Evolutionary conservation across 225 moss, liverwort and hornwort genomes (phyloP).

Genomic region (Pseudisothecium myosuroides): DNA sequence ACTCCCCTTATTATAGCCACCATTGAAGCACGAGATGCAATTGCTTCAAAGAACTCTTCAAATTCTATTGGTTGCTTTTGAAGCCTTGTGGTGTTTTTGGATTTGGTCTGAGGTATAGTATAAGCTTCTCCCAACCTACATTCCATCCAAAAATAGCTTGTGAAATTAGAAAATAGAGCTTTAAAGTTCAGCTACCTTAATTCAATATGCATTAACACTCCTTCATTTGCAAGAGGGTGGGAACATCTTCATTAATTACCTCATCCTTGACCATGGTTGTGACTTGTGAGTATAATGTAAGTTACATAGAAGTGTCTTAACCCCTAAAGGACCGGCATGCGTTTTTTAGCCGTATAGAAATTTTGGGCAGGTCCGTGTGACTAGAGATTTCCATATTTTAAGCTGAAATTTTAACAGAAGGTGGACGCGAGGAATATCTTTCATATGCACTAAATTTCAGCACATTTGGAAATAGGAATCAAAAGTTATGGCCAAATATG

Average conservation of each 20-base stretch:
- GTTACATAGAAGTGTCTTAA: rapidly evolving
- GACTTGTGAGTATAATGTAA: no score
- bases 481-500: no score
- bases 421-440: no score
- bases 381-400: no score
- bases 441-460: no score
- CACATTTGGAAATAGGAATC: no score
- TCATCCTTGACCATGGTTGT: rapidly evolving
- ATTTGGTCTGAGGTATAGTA: not conserved
- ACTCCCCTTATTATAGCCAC: rapidly evolving
- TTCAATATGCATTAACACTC: not conserved
- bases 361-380: no score
- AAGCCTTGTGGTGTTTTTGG: not conserved
- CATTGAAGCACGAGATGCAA: rapidly evolving
- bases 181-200: not conserved
- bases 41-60: not conserved
- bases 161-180: not conserved
- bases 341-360: no score
- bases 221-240: no score
- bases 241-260: not conserved
- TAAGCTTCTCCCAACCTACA: not conserved
- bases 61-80: not conserved
- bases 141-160: not conserved
- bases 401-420: no score
- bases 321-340: no score